Conservation (phyloP, 2,329 filamentous ascomycete genomes). For the Nigrograna mackinnonii region DNA sequence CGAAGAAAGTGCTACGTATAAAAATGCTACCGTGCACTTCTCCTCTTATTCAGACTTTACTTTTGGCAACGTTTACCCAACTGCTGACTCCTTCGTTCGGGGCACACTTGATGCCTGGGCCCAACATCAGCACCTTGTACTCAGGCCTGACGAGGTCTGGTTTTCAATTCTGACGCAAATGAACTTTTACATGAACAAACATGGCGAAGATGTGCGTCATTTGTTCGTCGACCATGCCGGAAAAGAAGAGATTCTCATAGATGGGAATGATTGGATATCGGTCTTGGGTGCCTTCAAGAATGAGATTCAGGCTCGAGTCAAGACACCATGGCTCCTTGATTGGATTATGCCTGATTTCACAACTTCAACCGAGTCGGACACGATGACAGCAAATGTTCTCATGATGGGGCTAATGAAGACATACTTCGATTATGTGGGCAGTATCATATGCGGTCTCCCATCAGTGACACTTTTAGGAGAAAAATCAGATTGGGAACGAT, state of each 20-base stretch:
- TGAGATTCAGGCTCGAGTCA: constrained; percentile 40
- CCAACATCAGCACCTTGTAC: constrained; percentile 13
- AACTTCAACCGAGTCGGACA: constrained; percentile 45
- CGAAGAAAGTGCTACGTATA: neutral
- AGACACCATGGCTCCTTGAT: constrained; percentile 41
- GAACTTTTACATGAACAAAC: constrained; percentile 14
- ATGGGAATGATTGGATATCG: constrained; percentile 1
- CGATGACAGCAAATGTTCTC: constrained; percentile 46
- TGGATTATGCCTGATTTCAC: constrained; percentile 51
- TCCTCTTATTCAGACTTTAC: constrained; percentile 2
- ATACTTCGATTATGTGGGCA: constrained; percentile 40
- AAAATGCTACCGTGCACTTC: constrained; percentile 2
- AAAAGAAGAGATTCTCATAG: constrained; percentile 7
- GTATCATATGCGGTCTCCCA: constrained; percentile 49
- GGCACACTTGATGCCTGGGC: constrained; percentile 10
- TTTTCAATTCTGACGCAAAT: constrained; percentile 11
- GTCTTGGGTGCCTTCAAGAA: constrained; percentile 2
- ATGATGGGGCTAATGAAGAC: constrained; percentile 52
- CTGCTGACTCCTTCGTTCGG: constrained; percentile 11
- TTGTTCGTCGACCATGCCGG: constrained; percentile 35
- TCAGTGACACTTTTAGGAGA: constrained; percentile 47
- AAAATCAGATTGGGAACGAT: constrained; percentile 42
- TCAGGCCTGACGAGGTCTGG: constrained; percentile 19
- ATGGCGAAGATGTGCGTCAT: constrained; percentile 8
- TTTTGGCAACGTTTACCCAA: constrained; percentile 6